Evolutionary conservation across 2,329 filamentous ascomycete genomes (phyloP), one percentile per base, ranked within the genome.

Genomic region (Ophiosphaerella herpotricha): DNA sequence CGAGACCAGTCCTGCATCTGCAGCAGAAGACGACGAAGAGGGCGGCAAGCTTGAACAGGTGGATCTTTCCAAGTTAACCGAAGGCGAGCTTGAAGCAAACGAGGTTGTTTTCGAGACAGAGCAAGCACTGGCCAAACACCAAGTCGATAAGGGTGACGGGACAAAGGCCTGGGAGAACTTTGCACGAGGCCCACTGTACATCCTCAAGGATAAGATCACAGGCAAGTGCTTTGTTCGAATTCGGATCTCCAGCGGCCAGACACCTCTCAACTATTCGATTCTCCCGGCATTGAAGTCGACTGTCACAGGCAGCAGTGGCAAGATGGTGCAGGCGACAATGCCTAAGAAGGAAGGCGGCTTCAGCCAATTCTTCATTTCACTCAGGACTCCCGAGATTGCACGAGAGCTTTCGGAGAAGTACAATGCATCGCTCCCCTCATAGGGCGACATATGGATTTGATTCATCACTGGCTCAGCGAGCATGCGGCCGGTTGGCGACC

Each of bases 151-250:
- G 33, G 56, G 56, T 13, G 51, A 58, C 26, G 60, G 54, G 14
- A 49, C 53, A 34, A 70, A 69, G 49, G 50, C 52, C 1, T 74
- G 70, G 70, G 59, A 64, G 23, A 69, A 58, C 40, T 49, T 67
- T 29, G 67, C 64, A 2, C 66, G 62, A 24, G 72, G 70, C 11
- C 65, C 66, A 3, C 51, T 74, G 3, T 71, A 66, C 58, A 68
- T 74, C 24, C 61, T 74, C 37, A 70, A 69, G 54, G 64, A 71
- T 52, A 74, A 73, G 46, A 54, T 62, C 37, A 66, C 58, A 18
- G 65, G 63, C 35, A 69, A 66, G 35, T 64, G 63, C 41, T 57
- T 71, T 26, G 54, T 73, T 11, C 64, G 71, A 9, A 63, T 73
- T 32, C 70, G 71, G 42, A 59, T 69, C 12, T 53, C 63, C 11